Base-by-base conservation (phyloP, 441 rosid genomes). In the Gossypium davidsonii region DNA sequence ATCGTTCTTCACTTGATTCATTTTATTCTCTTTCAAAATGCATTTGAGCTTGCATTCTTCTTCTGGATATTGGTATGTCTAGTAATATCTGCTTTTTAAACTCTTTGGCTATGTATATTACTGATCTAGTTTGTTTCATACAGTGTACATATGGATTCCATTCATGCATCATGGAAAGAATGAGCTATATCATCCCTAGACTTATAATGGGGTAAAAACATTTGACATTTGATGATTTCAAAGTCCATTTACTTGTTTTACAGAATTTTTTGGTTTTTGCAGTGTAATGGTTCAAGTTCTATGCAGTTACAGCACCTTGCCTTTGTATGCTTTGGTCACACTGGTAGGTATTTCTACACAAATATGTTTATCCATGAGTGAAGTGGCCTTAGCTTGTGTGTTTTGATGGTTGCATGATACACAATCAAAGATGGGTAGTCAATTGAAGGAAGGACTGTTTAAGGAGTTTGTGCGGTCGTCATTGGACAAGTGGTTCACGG, bases 301-400 rank as follows among this genome's bases (percentile, higher is more conserved):
- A 6, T 93, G 98, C 85, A 93, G 98, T 77, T 89, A 91, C 84
- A 89, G 88, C 76, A 93, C 98, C 39, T 78, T 91, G 57, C 98
- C 97, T 39, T 68, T 91, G 48, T 91, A 91, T 31, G 96, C 87
- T 7, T 72, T 91, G 34, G 97, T 91, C 46, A 84, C 94, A 59
- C 96, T 86, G 83, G 97, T 93, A 46, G 55, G 74, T 60, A 49
- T 60, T 26, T 2, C 28, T 20, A 12, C 11, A n/a, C 17, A 17
- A n/a, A 20, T 58, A 57, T 44, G 18, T 6, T 21, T 28, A 34
- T 34, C 8, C 5, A 6, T 17, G 3, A 9, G 15, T 6, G 12
- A 49, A 34, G 26, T 67, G 39, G 39, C 39, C 55, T 4, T 10
- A 67, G 17, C 18, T 67, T 11, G n/a, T 11, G n/a, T 49, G 53